Evolutionary conservation across 2,329 filamentous ascomycete species (phyloP), one percentile per base, ranked within the genome.

Genomic region (Arthrinium phaeospermum): DNA sequence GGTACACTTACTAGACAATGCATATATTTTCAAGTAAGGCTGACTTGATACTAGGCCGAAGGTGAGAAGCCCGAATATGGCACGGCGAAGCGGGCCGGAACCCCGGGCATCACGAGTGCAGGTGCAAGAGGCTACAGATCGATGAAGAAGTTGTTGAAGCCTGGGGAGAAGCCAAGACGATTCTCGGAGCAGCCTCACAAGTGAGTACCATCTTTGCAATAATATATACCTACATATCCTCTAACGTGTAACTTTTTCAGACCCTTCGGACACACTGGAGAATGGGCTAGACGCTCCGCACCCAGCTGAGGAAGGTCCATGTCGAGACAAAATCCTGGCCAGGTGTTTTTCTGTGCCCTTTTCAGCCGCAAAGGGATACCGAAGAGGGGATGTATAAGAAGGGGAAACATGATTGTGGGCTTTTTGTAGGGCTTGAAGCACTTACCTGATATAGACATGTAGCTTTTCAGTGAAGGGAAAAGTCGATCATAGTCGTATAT

Each of bases 251-350:
- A 41, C 10, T 22, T 64, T 37, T n/a, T 14, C 49, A 80, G 79
- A 61, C 79, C 79, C 5, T 80, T 80, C 68, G 79, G 79, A 4
- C 79, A 78, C 69, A 78, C 76, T 8, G 79, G 79, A 68, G 77
- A 76, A 34, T 80, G 79, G 79, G 78, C 79, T 16, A 75, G 79
- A 75, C 74, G 79, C n/a, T 79, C 78, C 14, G 79, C 79, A 51
- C 79, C 79, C 19, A 75, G 75, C 44, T 80, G 76, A 70, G 70
- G n/a, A 46, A 7, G 49, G 46, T 49, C 22, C 46, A 22, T n/a
- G 46, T 22, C 7, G 46, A 49, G n/a, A 12, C 22, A n/a, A 10
- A 19, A 49, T 49, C 5, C 19, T 22, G 34, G 3, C 5, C 37
- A 37, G 19, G 7, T 19, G 22, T 37, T 34, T 34, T 37, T 30